These are phyloP conservation scores for Colletotrichum theobromicola DNA, from an alignment of 2,329 filamentous ascomycete species.

Conservation along the genomic window DNA sequence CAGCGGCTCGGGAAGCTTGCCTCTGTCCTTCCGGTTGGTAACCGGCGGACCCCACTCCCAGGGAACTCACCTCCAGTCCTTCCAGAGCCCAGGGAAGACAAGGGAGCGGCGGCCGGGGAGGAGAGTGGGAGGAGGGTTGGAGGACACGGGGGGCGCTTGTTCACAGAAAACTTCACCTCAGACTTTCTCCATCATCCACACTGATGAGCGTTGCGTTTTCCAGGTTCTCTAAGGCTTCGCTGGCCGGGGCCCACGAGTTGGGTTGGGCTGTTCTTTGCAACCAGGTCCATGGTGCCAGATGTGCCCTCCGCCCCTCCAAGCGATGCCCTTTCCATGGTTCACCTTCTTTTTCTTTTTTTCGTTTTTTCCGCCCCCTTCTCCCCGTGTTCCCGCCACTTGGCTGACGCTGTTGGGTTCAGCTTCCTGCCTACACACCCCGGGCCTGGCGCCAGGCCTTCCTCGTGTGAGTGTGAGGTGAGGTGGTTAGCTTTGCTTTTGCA, in stretches of 20 bases:
- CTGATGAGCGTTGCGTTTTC: background rate
- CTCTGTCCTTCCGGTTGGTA: slow-evolving; percentile 21
- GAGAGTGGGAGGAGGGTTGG: background rate
- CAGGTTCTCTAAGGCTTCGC: background rate
- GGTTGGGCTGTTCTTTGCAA: background rate
- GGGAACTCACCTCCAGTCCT: background rate
- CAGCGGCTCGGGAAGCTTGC: background rate
- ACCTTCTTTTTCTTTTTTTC: background rate
- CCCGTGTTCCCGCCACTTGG: background rate
- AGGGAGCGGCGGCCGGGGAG: background rate
- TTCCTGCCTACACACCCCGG: background rate
- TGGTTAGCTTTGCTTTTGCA: slow-evolving; percentile 16
- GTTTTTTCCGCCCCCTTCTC: background rate
- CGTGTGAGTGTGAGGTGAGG: background rate
- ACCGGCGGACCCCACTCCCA: background rate
- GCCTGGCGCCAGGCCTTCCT: background rate
- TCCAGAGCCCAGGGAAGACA: background rate
- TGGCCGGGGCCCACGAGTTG: background rate
- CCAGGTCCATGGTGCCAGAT: background rate
- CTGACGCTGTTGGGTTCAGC: background rate
- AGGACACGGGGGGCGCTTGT: background rate
- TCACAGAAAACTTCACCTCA: background rate
- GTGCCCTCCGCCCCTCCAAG: background rate
- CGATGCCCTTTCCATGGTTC: background rate
- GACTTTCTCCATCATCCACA: background rate